Conservation (phyloP, 345 rosid species). For the Lumnitzera littorea region DNA sequence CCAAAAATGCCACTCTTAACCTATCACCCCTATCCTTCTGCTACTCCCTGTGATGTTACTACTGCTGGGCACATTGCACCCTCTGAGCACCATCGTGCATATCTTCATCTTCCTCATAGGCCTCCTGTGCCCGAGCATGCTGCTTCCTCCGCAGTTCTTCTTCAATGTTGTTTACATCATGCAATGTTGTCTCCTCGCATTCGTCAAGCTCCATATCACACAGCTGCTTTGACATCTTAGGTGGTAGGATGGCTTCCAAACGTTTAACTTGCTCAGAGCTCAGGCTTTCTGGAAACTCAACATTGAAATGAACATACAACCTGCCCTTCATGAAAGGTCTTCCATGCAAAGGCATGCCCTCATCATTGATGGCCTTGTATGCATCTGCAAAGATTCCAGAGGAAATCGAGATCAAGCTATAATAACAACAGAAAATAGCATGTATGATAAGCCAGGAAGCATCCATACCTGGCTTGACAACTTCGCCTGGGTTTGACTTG, state of each 20-base stretch:
- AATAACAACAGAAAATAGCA: neutral
- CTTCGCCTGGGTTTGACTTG: constrained; percentile 79
- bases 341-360: constrained; percentile 79
- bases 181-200: constrained; percentile 84
- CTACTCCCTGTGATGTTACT: neutral
- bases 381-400: constrained; percentile 30
- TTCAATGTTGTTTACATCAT: constrained; percentile 73
- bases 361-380: constrained; percentile 74
- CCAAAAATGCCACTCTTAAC: no score
- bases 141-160: constrained; percentile 78
- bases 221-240: constrained; percentile 25
- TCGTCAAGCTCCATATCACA: constrained; percentile 76
- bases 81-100: constrained; percentile 42
- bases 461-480: constrained; percentile 69
- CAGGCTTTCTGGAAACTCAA: constrained; percentile 74
- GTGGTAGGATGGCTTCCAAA: constrained; percentile 57
- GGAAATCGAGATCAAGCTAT: neutral
- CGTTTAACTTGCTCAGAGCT: constrained; percentile 54
- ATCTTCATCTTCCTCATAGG: constrained; percentile 47
- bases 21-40: no score
- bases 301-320: constrained; percentile 69
- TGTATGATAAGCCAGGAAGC: no score
- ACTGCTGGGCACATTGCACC: constrained; percentile 83
- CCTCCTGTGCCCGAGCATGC: constrained; percentile 27
- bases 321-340: constrained; percentile 88